Percentiles rank a stretch among this genome's conserved stretches.
Conservation (phyloP, 2,329 filamentous ascomycete species). For the Didymellaceae sp. region DNA sequence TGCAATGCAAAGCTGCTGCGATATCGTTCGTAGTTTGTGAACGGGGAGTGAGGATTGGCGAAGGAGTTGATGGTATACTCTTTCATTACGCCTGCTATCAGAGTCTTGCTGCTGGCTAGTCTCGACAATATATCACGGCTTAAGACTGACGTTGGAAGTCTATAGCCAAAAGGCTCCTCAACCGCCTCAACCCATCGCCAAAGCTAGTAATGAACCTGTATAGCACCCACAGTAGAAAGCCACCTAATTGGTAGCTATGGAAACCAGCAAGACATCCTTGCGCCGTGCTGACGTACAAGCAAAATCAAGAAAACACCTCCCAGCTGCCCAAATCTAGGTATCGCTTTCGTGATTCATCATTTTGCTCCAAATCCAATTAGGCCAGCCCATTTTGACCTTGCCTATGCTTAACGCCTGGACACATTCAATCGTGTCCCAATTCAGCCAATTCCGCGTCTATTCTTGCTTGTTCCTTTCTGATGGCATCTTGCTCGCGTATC, state of each 20-base stretch:
- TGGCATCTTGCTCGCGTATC: constrained; percentile 39
- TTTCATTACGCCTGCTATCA: too few species aligned
- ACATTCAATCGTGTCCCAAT: constrained; percentile 36
- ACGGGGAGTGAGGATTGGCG: too few species aligned
- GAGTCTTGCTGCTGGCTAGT: too few species aligned
- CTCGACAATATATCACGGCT: too few species aligned
- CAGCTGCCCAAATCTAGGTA: background rate
- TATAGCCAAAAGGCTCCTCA: too few species aligned
- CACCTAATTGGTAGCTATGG: background rate
- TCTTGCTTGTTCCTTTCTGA: constrained; percentile 39
- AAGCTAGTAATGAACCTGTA: too few species aligned
- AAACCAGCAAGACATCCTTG: background rate
- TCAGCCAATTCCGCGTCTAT: constrained; percentile 42
- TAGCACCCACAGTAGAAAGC: too few species aligned
- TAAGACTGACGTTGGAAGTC: too few species aligned
- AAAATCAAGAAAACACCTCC: background rate
- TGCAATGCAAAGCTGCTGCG: too few species aligned
- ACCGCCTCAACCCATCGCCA: too few species aligned
- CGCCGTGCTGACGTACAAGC: background rate
- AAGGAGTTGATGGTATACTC: too few species aligned
- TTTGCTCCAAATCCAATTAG: constrained; percentile 3
- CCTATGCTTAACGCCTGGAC: constrained; percentile 5
- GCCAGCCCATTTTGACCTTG: constrained; percentile 3
- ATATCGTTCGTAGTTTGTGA: too few species aligned
- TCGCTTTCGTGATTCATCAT: constrained; percentile 16